These are phyloP conservation scores for Arabidopsis lyrata DNA, from an alignment of 441 rosid species.

Conservation along the genomic window DNA sequence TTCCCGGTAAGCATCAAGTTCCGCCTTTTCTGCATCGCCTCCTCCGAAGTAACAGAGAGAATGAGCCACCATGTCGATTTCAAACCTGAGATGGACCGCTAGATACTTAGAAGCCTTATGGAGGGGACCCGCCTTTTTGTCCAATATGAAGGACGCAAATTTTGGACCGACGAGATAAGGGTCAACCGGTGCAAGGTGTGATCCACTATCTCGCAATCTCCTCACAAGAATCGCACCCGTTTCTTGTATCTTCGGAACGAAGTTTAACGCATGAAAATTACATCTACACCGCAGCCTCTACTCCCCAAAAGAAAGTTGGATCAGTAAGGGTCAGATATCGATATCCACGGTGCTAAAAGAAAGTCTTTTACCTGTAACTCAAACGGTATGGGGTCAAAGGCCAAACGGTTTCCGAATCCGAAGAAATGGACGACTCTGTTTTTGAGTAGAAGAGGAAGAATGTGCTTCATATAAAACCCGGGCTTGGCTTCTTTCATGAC, in stretches of 20 bases:
- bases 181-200: slow-evolving; percentile 71
- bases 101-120: slow-evolving; percentile 75
- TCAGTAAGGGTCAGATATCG: slow-evolving; percentile 5
- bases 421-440: slow-evolving; percentile 84
- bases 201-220: slow-evolving; percentile 64
- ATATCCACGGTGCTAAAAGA: neutral
- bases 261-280: slow-evolving; percentile 86
- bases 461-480: slow-evolving; percentile 79
- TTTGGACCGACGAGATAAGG: slow-evolving; percentile 74
- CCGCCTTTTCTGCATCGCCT: slow-evolving; percentile 74
- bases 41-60: slow-evolving; percentile 95
- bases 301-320: slow-evolving; percentile 37
- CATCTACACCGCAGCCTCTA: slow-evolving; percentile 99
- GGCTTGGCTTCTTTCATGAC: slow-evolving; percentile 87
- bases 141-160: slow-evolving; percentile 55
- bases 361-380: slow-evolving; percentile 73
- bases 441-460: slow-evolving; percentile 80
- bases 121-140: slow-evolving; percentile 49
- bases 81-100: slow-evolving; percentile 90
- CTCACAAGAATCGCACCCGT: slow-evolving; percentile 75
- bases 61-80: slow-evolving; percentile 99
- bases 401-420: slow-evolving; percentile 96
- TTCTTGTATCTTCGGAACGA: slow-evolving; percentile 89
- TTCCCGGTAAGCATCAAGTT: slow-evolving; percentile 85
- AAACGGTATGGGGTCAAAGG: slow-evolving; percentile 93